Conservation (phyloP, 164 flowering plant species). For the Vitis rotundifolia region DNA sequence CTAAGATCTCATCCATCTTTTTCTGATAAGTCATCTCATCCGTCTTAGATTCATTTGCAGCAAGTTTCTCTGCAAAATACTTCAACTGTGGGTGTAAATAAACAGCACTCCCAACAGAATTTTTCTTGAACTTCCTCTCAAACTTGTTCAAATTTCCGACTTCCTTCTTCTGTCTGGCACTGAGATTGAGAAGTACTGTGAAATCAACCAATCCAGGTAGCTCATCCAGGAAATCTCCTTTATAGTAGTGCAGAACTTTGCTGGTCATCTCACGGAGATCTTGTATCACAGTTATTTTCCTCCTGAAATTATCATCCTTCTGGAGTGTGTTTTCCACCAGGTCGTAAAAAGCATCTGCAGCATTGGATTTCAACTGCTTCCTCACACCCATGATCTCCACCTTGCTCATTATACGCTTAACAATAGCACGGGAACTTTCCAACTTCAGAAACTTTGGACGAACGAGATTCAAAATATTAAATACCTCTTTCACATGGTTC, state of each 20-base stretch:
- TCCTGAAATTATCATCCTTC: constrained; percentile 52
- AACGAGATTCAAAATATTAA: constrained; percentile 33
- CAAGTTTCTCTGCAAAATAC: constrained; percentile 31
- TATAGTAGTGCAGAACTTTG: constrained; percentile 81
- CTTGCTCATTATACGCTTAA: constrained; percentile 21
- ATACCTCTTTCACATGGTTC: constrained; percentile 39
- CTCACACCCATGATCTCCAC: constrained; percentile 22
- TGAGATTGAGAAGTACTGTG: constrained; percentile 64
- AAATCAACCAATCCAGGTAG: constrained; percentile 87
- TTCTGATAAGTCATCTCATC: constrained; percentile 23
- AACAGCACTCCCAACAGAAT: constrained; percentile 59
- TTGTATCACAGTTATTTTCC: constrained; percentile 66
- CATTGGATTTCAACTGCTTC: constrained; percentile 38
- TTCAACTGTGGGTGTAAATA: constrained; percentile 72
- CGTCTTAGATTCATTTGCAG: constrained; percentile 21
- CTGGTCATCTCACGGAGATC: constrained; percentile 87
- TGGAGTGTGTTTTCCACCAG: constrained; percentile 74
- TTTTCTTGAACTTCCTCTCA: constrained; percentile 51
- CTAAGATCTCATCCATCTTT: constrained; percentile 39
- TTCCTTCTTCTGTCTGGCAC: constrained; percentile 44
- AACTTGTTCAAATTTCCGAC: constrained; percentile 38
- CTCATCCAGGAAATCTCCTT: constrained; percentile 87
- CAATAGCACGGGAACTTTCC: constrained; percentile 10
- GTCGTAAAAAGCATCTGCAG: constrained; percentile 55
- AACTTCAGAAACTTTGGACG: constrained; percentile 28